Evolutionary conservation across 2,329 filamentous ascomycete genomes (phyloP).

Genomic region (Alternaria ventricosa): DNA sequence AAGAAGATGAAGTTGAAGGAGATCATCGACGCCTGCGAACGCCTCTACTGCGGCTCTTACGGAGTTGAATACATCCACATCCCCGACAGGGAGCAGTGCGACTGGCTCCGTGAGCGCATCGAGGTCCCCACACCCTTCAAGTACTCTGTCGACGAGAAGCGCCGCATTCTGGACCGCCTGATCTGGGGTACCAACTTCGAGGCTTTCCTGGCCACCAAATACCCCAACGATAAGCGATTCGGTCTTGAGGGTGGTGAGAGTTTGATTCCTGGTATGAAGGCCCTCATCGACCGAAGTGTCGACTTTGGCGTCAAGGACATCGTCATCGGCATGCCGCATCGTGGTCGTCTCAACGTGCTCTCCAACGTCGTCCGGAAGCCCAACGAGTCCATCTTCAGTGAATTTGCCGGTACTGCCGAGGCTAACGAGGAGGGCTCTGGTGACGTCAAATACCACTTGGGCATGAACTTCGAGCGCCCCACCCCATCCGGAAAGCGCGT

Average conservation of each 20-base stretch:
- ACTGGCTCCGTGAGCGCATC: slow-evolving; percentile 94
- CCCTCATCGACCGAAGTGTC: slow-evolving; percentile 95
- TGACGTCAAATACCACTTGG: slow-evolving; percentile 98
- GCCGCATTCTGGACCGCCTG: slow-evolving; percentile 92
- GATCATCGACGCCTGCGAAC: slow-evolving; percentile 91
- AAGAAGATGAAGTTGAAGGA: slow-evolving; percentile 97
- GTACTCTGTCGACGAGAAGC: slow-evolving; percentile 98
- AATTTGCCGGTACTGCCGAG: slow-evolving; percentile 88
- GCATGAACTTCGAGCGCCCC: slow-evolving; percentile 99
- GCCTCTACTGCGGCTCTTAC: slow-evolving; percentile 96
- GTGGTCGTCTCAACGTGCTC: slow-evolving; percentile 95
- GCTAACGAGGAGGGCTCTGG: slow-evolving; percentile 95
- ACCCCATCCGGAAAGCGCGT: slow-evolving; percentile 98
- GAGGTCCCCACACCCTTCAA: slow-evolving; percentile 95
- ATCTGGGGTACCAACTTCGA: slow-evolving; percentile 99
- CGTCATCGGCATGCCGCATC: slow-evolving; percentile 98
- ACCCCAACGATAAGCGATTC: slow-evolving; percentile 99
- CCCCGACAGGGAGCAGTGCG: slow-evolving; percentile 94
- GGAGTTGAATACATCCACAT: slow-evolving; percentile 99
- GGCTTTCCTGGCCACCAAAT: slow-evolving; percentile 92
- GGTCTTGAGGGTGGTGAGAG: slow-evolving; percentile 97
- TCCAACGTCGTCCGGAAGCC: slow-evolving; percentile 99
- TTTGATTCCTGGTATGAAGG: slow-evolving; percentile 98
- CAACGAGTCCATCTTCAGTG: slow-evolving; percentile 99
- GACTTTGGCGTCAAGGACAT: slow-evolving; percentile 99